These are phyloP conservation scores for Penicillium sclerotigenum DNA, from an alignment of 2,329 filamentous ascomycete genomes.

Conservation along the genomic window DNA sequence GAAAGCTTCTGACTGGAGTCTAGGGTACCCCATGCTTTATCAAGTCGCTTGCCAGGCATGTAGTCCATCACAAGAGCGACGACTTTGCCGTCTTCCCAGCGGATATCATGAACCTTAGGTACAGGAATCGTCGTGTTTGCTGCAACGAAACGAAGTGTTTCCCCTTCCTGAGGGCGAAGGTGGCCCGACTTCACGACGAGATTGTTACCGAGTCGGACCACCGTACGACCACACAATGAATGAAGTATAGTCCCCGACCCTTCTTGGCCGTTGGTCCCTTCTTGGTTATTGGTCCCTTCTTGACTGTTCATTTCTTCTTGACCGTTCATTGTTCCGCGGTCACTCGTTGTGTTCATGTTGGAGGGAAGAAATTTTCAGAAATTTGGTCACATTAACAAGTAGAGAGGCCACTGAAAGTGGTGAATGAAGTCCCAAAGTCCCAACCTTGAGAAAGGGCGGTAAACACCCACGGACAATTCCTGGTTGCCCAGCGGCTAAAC, in stretches of 20 bases:
- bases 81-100: slow-evolving; percentile 6
- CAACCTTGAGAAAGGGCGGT: no score
- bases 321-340: no score
- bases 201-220: slow-evolving; percentile 3
- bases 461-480: no score
- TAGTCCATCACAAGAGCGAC: slow-evolving; percentile 14
- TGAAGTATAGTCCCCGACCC: neutral
- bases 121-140: slow-evolving; percentile 15
- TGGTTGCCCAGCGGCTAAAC: no score
- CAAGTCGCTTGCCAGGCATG: slow-evolving; percentile 15
- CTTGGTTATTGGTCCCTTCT: neutral
- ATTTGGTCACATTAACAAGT: no score
- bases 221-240: slow-evolving; percentile 1
- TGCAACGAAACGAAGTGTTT: slow-evolving; percentile 12
- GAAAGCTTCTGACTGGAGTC: slow-evolving; percentile 8
- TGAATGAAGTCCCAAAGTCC: no score
- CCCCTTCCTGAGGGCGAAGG: slow-evolving; percentile 8
- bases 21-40: slow-evolving; percentile 14
- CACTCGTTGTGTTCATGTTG: no score
- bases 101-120: slow-evolving; percentile 12
- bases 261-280: neutral
- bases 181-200: slow-evolving; percentile 10
- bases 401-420: no score
- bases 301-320: no score
- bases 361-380: no score